Conservation (phyloP, 352 stramenopile genomes). For the Phytophthora agathidicida region DNA sequence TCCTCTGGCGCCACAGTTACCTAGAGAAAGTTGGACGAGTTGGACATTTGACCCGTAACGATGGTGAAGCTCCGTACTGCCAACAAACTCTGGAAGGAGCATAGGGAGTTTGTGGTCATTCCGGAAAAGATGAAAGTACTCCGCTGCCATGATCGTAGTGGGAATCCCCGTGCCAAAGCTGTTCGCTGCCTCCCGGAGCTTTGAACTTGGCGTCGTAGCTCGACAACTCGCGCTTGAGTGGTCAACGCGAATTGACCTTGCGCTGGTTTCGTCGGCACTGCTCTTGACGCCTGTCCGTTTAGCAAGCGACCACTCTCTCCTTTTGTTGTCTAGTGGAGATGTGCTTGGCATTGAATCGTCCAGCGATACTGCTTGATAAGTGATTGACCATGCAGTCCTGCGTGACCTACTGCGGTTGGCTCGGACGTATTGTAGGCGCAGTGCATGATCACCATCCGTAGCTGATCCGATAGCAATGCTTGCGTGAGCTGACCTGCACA, state of each 20-base stretch:
- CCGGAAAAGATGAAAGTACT: slow-evolving; percentile 4
- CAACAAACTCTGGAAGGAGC: not conserved
- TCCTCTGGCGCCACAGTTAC: too few species aligned
- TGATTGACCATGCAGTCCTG: too few species aligned
- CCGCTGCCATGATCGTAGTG: not conserved
- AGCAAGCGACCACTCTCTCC: too few species aligned
- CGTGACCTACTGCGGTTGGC: too few species aligned
- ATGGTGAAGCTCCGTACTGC: not conserved
- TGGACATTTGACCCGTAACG: not conserved
- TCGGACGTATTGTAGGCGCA: too few species aligned
- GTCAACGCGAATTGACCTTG: not conserved
- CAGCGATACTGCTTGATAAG: too few species aligned
- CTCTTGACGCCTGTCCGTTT: not conserved
- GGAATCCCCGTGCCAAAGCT: not conserved
- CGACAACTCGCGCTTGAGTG: not conserved
- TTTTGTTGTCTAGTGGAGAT: too few species aligned
- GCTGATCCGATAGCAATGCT: too few species aligned
- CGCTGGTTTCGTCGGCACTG: slow-evolving; percentile 10
- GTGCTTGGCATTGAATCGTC: too few species aligned
- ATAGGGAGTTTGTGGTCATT: not conserved
- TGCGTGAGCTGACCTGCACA: too few species aligned
- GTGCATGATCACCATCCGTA: too few species aligned
- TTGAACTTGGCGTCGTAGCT: not conserved
- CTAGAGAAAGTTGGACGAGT: slow-evolving; percentile 2
- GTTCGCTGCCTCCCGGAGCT: not conserved